Evolutionary conservation across 2,329 filamentous ascomycete genomes (phyloP), one percentile per base, ranked within the genome.

Genomic region (Daldinia eschscholtzii): DNA sequence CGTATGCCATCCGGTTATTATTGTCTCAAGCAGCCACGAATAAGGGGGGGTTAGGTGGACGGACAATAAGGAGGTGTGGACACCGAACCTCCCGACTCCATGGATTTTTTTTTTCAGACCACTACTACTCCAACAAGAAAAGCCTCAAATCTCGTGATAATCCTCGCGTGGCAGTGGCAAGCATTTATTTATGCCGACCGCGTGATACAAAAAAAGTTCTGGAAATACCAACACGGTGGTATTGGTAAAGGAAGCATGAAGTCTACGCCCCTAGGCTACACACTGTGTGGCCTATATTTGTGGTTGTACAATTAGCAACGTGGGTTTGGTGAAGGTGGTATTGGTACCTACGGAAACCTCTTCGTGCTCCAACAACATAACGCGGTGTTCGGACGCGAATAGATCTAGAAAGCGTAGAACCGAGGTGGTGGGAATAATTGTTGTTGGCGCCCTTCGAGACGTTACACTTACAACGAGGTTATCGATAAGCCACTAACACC

Each of bases 251-350:
- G 20, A 56, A 56, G 23, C 13, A 30, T 44, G 30, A 46, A 46
- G 35, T 52, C 37, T 48, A 37, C n/a, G 28, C 28, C 41, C 20
- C 48, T 46, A n/a, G 23, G 18, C 12, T 50, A 30, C 57, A 30
- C 60, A 67, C 64, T 67, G 64, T 70, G 37, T 52, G 3, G 1
- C 30, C 56, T 63, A 55, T 66, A 66, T 9, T 20, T 10, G 3
- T 18, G 55, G 55, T 28, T 18, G 48, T 62, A 63, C 58, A 60
- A 57, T 20, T 33, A 23, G 41, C 9, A 33, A 63, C 12, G 44
- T 26, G 33, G 30, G 44, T 23, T 23, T 15, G 7, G 12, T 2
- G 12, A 52, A 60, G 44, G 26, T 50, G 48, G 33, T 39, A 57
- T 50, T 3, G n/a, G 58, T 37, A 18, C 33, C 26, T 15, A 42